A percentile compares a stretch with the other conserved stretches of the same genome.
These are phyloP conservation scores for Suillus fuscotomentosus DNA, from an alignment of 768 basidiomycete genomes.

Conservation along the genomic window DNA sequence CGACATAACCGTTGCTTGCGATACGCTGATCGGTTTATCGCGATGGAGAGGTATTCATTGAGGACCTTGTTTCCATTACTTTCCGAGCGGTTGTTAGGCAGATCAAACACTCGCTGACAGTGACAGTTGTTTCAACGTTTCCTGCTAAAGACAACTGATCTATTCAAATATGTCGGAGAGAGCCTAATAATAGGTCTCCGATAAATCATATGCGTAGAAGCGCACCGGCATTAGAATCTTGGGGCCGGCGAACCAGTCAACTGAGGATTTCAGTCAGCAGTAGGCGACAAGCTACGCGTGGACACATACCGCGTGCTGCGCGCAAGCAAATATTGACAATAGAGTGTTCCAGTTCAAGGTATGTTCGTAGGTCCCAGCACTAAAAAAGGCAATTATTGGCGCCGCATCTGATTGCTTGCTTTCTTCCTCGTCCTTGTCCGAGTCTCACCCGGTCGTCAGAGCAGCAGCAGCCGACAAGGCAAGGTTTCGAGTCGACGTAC, in stretches of 20 bases:
- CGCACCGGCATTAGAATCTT: no score
- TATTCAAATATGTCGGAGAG: neutral
- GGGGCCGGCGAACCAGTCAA: no score
- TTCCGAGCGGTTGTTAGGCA: neutral
- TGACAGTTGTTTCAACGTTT: neutral
- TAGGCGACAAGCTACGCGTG: no score
- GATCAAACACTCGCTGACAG: neutral
- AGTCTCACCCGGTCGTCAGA: conserved; percentile 5
- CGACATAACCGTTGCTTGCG: neutral
- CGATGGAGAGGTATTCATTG: conserved; percentile 2
- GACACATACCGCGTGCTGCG: no score
- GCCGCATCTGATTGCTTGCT: conserved; percentile 1
- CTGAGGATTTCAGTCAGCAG: no score
- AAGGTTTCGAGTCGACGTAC: conserved; percentile 1
- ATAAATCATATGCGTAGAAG: neutral
- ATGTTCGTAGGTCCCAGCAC: conserved; percentile 1
- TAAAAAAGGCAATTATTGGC: conserved; percentile 8
- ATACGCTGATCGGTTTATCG: neutral
- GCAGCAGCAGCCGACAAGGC: conserved; percentile 3
- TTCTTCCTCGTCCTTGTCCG: conserved; percentile 5
- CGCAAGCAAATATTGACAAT: neutral
- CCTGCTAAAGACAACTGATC: neutral
- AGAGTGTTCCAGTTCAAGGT: no score
- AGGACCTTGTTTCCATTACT: neutral
- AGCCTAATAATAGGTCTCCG: neutral